Conservation (phyloP, 257 asterid species). For the Primulina eburnea region DNA sequence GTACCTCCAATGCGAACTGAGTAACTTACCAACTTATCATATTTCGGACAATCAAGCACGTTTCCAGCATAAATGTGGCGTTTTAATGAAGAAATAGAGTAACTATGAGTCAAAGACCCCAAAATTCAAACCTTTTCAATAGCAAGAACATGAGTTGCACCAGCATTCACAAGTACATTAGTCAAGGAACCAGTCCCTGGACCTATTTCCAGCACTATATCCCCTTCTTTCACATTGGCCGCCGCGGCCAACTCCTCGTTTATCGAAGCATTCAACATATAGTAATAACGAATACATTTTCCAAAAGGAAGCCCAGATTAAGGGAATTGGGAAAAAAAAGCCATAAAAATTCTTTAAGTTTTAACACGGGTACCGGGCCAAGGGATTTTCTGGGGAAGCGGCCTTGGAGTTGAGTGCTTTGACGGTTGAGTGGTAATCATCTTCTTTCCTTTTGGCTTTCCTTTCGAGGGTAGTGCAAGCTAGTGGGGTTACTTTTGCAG, state of each 20-base stretch:
- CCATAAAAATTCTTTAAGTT: neutral
- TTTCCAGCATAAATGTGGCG: neutral
- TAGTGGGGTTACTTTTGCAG: neutral
- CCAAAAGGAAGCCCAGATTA: neutral
- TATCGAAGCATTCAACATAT: conserved; percentile 61
- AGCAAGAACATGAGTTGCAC: conserved; percentile 90
- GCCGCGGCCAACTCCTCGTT: conserved; percentile 73
- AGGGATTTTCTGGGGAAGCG: conserved; percentile 91
- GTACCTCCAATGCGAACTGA: conserved; percentile 6
- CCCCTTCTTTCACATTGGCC: conserved; percentile 78
- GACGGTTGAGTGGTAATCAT: no score
- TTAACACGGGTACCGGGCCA: conserved; percentile 57
- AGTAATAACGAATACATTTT: neutral
- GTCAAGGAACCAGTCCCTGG: conserved; percentile 99
- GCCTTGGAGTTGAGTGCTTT: conserved; percentile 93
- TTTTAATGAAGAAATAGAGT: neutral
- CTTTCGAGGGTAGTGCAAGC: conserved; percentile 35
- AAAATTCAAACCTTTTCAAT: conserved; percentile 72
- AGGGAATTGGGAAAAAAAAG: neutral
- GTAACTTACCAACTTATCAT: neutral
- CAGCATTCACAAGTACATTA: conserved; percentile 69
- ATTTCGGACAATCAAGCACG: neutral
- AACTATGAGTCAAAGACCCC: neutral
- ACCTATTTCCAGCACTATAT: conserved; percentile 87
- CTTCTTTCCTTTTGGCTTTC: conserved; percentile 44